phyloP scores from a whole-genome alignment of 768 basidiomycete species.

The Rhodocollybia butyracea region DNA sequence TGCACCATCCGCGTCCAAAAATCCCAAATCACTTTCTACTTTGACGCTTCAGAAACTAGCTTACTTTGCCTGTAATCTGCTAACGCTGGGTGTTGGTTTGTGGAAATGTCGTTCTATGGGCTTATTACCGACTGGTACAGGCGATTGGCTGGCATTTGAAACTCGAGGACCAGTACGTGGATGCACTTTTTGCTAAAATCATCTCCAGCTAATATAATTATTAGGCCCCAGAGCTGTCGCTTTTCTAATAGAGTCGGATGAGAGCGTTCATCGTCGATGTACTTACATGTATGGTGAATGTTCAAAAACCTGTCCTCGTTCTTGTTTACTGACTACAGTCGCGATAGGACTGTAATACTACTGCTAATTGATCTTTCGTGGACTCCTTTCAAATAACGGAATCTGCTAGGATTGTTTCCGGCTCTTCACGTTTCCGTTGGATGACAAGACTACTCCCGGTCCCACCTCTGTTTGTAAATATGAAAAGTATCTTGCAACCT shows the following conservation, averaged over 20 bases:
- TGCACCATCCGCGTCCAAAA: conserved; percentile 57
- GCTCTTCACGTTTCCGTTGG: too few relatives aligned
- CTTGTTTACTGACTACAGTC: too few relatives aligned
- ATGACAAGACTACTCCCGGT: too few relatives aligned
- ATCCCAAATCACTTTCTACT: conserved; percentile 47
- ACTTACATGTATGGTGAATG: too few relatives aligned
- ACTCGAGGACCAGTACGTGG: conserved; percentile 65
- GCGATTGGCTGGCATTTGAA: conserved; percentile 95
- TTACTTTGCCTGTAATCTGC: conserved; percentile 68
- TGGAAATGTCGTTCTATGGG: conserved; percentile 97
- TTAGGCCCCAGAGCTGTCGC: conserved; percentile 3
- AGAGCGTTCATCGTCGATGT: too few relatives aligned
- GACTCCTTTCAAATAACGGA: too few relatives aligned
- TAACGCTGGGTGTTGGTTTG: conserved; percentile 79
- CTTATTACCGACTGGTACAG: conserved; percentile 83
- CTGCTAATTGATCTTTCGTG: too few relatives aligned
- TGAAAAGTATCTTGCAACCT: too few relatives aligned
- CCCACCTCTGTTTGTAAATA: too few relatives aligned
- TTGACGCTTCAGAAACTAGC: conserved; percentile 69
- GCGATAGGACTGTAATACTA: too few relatives aligned
- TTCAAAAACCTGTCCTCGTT: too few relatives aligned
- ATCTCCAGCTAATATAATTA: not conserved
- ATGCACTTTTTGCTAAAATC: not conserved
- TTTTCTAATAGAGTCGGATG: not conserved
- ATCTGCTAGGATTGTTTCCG: too few relatives aligned